Evolutionary conservation across 768 basidiomycete species (phyloP), one percentile per base, ranked within the genome.

Genomic region (Mycena galericulata): DNA sequence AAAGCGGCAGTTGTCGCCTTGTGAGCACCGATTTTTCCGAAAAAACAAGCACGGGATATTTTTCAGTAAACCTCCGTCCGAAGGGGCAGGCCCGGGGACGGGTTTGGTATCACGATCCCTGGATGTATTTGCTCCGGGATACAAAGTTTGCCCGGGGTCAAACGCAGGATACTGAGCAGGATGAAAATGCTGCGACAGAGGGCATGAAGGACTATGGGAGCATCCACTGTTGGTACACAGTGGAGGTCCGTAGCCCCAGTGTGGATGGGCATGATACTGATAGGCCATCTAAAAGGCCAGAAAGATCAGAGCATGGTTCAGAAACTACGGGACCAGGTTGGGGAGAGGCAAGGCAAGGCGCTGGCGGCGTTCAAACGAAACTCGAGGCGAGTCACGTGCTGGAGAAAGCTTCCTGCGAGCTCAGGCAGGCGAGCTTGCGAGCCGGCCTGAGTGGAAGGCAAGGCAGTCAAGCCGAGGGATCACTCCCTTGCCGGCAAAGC

Each of bases 221-320:
- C 70, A 72, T 36, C 70, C 70, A 53, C 29, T 64, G 53, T 26
- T 32, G 34, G 68, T 68, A 46, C 70, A 71, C 15, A 53, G 17
- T 29, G 49, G 29, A 54, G 34, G 12, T 3, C 26, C 26, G 41
- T 47, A 29, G 17, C 22, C 27, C 7, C 10, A n/a, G n/a, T n/a
- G n/a, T n/a, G n/a, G 6, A 40, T 36, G 29, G n/a, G 65, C 24
- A 38, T 34, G 36, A 14, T 10, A 36, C 2, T 49, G 24, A 22
- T 22, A 15, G 43, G 17, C 27, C 8, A 30, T 27, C 34, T 34
- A 36, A 54, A 54, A 17, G 40, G n/a, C 40, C 26, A 36, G 57
- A 49, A 27, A 11, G 24, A 14, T 26, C 46, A 11, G 15, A 26
- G 46, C 24, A 12, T 17, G 4, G 46, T 8, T 49, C 10, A 49